Percentiles rank a stretch among this genome's conserved stretches.
phyloP scores from a whole-genome alignment of 768 basidiomycete species.

The Kwoniella dendrophila region DNA sequence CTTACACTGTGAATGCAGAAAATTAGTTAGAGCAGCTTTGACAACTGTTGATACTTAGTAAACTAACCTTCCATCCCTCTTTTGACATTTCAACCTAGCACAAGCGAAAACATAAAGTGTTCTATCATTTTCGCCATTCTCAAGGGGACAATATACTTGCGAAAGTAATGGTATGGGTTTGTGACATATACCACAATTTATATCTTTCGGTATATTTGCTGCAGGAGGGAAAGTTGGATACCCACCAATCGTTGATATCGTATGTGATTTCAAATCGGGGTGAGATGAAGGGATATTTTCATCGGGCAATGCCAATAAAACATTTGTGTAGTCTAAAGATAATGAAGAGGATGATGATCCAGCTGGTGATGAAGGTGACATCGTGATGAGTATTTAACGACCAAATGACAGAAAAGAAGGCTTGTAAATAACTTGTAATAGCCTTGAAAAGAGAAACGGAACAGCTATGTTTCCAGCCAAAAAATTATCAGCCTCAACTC shows the following conservation, averaged over 20 bases:
- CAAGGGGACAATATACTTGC: conserved; percentile 55
- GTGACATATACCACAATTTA: conserved; percentile 47
- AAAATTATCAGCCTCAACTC: neutral
- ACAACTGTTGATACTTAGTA: neutral
- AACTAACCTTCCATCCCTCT: conserved; percentile 47
- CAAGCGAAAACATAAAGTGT: conserved; percentile 54
- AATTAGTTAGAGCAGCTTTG: neutral
- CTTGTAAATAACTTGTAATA: neutral
- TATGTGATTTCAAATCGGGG: conserved; percentile 38
- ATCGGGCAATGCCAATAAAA: conserved; percentile 51
- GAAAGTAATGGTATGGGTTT: conserved; percentile 49
- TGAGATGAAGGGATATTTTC: conserved; percentile 38
- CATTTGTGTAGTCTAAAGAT: conserved; percentile 39
- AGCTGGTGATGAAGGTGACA: conserved; percentile 45
- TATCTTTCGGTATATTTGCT: conserved; percentile 24
- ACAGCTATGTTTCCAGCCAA: neutral
- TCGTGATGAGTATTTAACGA: neutral
- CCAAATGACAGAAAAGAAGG: neutral
- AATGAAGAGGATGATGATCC: conserved; percentile 44
- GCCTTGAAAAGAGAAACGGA: neutral
- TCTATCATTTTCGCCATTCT: conserved; percentile 54
- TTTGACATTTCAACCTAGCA: conserved; percentile 42
- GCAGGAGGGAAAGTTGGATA: conserved; percentile 52
- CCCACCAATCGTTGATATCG: conserved; percentile 47
- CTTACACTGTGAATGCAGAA: conserved; percentile 34